Evolutionary conservation across 2,329 filamentous ascomycete species (phyloP).

Genomic region (Aplosporella prunicola): DNA sequence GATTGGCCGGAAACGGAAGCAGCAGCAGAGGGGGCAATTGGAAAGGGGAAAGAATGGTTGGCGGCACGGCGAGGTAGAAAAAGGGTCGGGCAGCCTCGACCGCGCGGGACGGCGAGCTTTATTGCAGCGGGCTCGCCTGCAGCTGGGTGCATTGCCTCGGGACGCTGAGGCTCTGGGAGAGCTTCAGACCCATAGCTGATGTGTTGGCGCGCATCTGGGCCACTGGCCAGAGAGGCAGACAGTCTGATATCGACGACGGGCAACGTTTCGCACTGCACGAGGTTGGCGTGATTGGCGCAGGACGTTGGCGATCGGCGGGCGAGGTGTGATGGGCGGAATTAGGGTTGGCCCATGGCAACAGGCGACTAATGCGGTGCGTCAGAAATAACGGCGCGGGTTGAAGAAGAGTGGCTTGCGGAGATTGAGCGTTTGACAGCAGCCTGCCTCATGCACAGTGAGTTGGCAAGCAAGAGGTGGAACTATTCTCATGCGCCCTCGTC

Average conservation of each 20-base stretch:
- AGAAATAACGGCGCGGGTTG: constrained; percentile 5
- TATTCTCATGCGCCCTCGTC: constrained; percentile 14
- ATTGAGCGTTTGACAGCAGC: constrained; percentile 6
- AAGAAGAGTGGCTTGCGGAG: constrained; percentile 6
- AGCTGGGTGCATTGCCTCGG: constrained; percentile 24
- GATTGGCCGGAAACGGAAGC: no score
- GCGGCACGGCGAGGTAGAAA: not conserved
- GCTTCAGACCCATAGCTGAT: constrained; percentile 52
- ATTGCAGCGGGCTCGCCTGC: constrained; percentile 29
- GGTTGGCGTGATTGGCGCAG: constrained; percentile 8
- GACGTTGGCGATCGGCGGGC: constrained; percentile 2
- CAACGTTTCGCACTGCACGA: constrained; percentile 6
- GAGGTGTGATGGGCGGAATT: not conserved
- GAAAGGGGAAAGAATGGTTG: constrained; percentile 15
- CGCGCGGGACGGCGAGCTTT: constrained; percentile 32
- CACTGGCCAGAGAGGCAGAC: constrained; percentile 50
- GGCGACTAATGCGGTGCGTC: constrained; percentile 4
- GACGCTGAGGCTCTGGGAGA: constrained; percentile 28
- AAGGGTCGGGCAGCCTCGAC: no score
- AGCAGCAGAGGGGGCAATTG: constrained; percentile 24
- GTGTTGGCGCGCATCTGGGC: constrained; percentile 80
- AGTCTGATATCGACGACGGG: constrained; percentile 6
- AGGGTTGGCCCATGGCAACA: constrained; percentile 1
- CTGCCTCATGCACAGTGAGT: constrained; percentile 19
- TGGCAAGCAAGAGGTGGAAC: constrained; percentile 27